Conservation (phyloP, 371 early-diverging fungal genomes). For the Mucor ambiguus region DNA sequence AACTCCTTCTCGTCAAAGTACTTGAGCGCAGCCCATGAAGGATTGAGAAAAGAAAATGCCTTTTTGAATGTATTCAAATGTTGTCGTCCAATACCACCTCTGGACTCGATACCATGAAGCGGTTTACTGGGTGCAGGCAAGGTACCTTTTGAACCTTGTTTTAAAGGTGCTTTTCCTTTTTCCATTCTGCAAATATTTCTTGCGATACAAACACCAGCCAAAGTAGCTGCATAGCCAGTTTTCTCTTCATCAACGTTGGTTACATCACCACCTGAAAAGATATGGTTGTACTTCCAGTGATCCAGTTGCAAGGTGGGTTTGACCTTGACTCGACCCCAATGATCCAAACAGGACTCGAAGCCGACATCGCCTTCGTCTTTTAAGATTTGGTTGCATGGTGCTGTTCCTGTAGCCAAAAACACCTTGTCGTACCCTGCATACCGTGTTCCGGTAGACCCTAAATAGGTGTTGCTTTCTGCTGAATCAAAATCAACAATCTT, state of each 20-base stretch:
- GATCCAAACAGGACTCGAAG: conserved; percentile 35
- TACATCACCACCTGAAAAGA: conserved; percentile 71
- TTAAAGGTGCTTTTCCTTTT: conserved; percentile 39
- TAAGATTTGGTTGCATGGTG: conserved; percentile 31
- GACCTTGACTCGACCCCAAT: conserved; percentile 49
- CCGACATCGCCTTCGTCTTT: conserved; percentile 21
- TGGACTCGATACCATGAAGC: conserved; percentile 29
- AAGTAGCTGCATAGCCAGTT: conserved; percentile 59
- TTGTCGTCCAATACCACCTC: conserved; percentile 37
- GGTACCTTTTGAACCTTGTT: conserved; percentile 41
- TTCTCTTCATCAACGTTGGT: conserved; percentile 59
- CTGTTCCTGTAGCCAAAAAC: conserved; percentile 43
- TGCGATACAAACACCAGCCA: conserved; percentile 46
- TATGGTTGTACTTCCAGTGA: conserved; percentile 53
- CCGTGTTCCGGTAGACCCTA: conserved; percentile 32
- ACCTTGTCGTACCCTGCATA: conserved; percentile 41
- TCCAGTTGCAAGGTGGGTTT: conserved; percentile 62
- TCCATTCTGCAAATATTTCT: conserved; percentile 47
- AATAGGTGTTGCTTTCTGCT: conserved; percentile 32
- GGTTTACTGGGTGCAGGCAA: conserved; percentile 32
- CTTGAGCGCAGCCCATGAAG: conserved; percentile 40
- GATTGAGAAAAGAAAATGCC: conserved; percentile 36
- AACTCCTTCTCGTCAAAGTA: conserved; percentile 42
- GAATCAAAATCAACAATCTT: conserved; percentile 49
- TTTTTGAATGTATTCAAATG: conserved; percentile 24